Base-by-base conservation (phyloP, 2,329 filamentous ascomycete genomes). In the Pseudopyrenochaeta lycopersici region DNA sequence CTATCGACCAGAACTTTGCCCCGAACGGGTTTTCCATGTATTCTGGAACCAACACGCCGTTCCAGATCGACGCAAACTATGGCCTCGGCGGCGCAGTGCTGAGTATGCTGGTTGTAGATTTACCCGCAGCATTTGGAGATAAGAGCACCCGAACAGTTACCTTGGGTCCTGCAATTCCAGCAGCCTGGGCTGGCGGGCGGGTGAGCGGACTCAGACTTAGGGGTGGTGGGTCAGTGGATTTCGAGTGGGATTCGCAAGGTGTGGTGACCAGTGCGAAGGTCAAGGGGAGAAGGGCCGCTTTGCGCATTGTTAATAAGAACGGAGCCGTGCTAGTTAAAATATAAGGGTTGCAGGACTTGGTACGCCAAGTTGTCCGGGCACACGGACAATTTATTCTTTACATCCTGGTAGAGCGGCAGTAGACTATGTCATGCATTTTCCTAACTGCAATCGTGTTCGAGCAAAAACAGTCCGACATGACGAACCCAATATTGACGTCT, bases 51-150 rank as follows among this genome's bases (percentile, higher is more conserved):
- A 68, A 76, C 5, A 68, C 71, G 41, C 82, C 84, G 1, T 86
- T 86, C 58, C 84, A 86, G 71, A 85, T 86, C 51, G 84, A 86
- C 64, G 84, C 83, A 6, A 86, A 86, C 62, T 85, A 84, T 55
- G 84, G 83, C 3, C 83, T 84, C 46, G 84, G 82, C 2, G 84
- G 81, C 0, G 82, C 81, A 0, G 74, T 84, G 46, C 54, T 85
- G 48, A 74, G 76, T 52, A 81, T 85, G 81, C 64, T 85, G 35
- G 75, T 83, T 42, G 77, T 84, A n/a, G 81, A 85, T 66, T 46
- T 83, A 47, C 59, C 62, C 12, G 29, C 12, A 35, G 77, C 79
- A 0, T 56, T 70, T 7, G 63, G 52, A 0, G 63, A 58, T 2
- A 11, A 40, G 2, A 23, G 31, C 1, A 44, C 40, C 10, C 70